Percentiles rank a stretch among this genome's conserved stretches.
Conservation (phyloP, 2,329 filamentous ascomycete genomes). For the Curvularia spicifera region DNA sequence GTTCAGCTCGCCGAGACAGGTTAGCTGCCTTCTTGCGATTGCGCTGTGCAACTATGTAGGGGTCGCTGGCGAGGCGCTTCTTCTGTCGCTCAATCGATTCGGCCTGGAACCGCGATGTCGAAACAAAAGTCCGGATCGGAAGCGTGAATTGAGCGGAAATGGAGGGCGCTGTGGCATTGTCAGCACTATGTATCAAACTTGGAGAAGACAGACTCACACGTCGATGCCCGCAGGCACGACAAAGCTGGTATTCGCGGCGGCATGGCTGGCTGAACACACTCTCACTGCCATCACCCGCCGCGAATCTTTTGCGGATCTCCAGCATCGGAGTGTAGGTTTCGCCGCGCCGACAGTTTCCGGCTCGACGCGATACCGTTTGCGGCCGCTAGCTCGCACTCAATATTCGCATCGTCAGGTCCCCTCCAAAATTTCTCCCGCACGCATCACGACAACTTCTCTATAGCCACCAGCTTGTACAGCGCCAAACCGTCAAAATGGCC, state of each 20-base stretch:
- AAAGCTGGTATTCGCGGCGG: constrained; percentile 56
- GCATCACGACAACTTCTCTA: constrained; percentile 31
- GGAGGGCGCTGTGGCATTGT: constrained; percentile 20
- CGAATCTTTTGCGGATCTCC: constrained; percentile 27
- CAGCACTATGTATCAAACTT: background rate
- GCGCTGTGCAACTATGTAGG: constrained; percentile 81
- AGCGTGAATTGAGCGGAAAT: constrained; percentile 54
- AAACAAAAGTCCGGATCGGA: constrained; percentile 64
- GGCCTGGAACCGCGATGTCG: constrained; percentile 68
- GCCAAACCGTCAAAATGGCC: constrained; percentile 75
- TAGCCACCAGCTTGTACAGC: constrained; percentile 34
- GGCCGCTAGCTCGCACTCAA: constrained; percentile 25
- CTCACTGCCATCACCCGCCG: constrained; percentile 9
- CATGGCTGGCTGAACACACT: constrained; percentile 44
- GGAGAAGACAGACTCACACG: constrained; percentile 33
- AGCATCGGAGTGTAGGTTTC: constrained; percentile 11
- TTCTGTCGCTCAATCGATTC: constrained; percentile 55
- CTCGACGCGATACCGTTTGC: constrained; percentile 14
- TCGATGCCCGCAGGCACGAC: constrained; percentile 52
- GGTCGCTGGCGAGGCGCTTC: constrained; percentile 73
- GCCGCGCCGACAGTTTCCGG: constrained; percentile 12
- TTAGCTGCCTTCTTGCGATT: constrained; percentile 85
- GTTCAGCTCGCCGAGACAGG: constrained; percentile 72
- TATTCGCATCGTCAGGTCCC: constrained; percentile 21
- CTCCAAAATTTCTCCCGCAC: constrained; percentile 32